Evolutionary conservation across 2,329 filamentous ascomycete genomes (phyloP), one percentile per base, ranked within the genome.

Genomic region (Xylaria sp.): DNA sequence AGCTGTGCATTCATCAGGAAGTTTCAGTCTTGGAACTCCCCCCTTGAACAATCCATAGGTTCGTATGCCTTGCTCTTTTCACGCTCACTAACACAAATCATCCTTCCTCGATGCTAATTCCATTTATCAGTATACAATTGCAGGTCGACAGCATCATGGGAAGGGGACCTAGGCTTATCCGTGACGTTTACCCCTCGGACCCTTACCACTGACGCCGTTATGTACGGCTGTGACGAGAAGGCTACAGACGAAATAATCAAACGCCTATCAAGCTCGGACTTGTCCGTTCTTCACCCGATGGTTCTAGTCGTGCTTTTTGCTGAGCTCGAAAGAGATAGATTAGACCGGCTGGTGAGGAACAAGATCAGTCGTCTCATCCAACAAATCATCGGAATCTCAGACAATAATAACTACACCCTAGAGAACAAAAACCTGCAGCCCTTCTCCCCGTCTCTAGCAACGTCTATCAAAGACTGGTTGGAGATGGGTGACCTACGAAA

Each of bases 321-420:
- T 3, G 73, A 75, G 59, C 65, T 75, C 2, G 72, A 75, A 42
- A 71, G 72, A 6, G 51, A 72, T 23, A 68, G 69, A n/a, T 44
- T 70, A 12, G 58, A 71, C n/a, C 21, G 12, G 2, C 37, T 70
- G 10, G 63, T 66, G 21, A 44, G 50, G 2, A 58, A 60, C 5
- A 63, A 63, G 25, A 59, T 63, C 18, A 68, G 68, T 21, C 12
- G 69, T 1, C 66, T 75, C 13, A 37, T 72, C 3, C 66, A 71
- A 48, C 55, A 60, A n/a, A 72, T 74, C 18, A 60, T 70, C 21
- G 35, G 44, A 10, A 65, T 74, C 23, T 62, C 69, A 23, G 65
- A 71, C 1, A 66, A 42, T 13, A 58, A 47, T 3, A 42, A 42
- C 27, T 47, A 57, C 25, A 23, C 32, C 18, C 23, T 35, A 25